Percentiles rank a stretch among this genome's conserved stretches.
These are phyloP conservation scores for Sugiyamaella xylanicola DNA, from an alignment of 1,139 yeast genomes.

Conservation along the genomic window DNA sequence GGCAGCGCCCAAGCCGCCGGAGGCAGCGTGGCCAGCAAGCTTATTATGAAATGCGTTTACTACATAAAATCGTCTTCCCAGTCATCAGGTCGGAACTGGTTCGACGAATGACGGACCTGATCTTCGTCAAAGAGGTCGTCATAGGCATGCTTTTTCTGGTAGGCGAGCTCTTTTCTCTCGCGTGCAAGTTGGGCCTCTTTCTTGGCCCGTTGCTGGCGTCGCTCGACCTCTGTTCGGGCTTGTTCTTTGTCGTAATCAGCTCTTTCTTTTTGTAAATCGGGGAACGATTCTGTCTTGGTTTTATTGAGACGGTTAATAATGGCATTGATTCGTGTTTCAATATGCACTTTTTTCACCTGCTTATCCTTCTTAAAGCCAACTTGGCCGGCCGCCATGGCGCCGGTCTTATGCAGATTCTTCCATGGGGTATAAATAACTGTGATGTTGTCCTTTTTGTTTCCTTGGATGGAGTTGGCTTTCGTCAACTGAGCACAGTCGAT, in stretches of 20 bases:
- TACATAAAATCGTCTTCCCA: slow-evolving; percentile 72
- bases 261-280: slow-evolving; percentile 50
- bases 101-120: slow-evolving; percentile 51
- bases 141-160: slow-evolving; percentile 51
- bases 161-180: slow-evolving; percentile 39
- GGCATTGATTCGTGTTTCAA: slow-evolving; percentile 63
- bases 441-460: slow-evolving; percentile 69
- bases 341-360: slow-evolving; percentile 56
- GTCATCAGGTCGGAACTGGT: slow-evolving; percentile 58
- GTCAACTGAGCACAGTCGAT: slow-evolving; percentile 73
- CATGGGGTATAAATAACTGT: slow-evolving; percentile 78
- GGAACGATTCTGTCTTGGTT: slow-evolving; percentile 61
- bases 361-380: slow-evolving; percentile 68
- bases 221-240: slow-evolving; percentile 42
- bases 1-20: neutral
- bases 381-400: slow-evolving; percentile 81
- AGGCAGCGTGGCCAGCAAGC: no score
- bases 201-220: slow-evolving; percentile 40
- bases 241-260: slow-evolving; percentile 45
- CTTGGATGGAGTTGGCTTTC: slow-evolving; percentile 79
- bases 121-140: slow-evolving; percentile 60
- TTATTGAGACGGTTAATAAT: slow-evolving; percentile 66
- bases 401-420: slow-evolving; percentile 67
- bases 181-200: slow-evolving; percentile 37
- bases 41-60: neutral